Percentiles rank a stretch among this genome's conserved stretches.
phyloP scores from a whole-genome alignment of 1,284 basidiomycete species.

The Trichosporon sp. region DNA sequence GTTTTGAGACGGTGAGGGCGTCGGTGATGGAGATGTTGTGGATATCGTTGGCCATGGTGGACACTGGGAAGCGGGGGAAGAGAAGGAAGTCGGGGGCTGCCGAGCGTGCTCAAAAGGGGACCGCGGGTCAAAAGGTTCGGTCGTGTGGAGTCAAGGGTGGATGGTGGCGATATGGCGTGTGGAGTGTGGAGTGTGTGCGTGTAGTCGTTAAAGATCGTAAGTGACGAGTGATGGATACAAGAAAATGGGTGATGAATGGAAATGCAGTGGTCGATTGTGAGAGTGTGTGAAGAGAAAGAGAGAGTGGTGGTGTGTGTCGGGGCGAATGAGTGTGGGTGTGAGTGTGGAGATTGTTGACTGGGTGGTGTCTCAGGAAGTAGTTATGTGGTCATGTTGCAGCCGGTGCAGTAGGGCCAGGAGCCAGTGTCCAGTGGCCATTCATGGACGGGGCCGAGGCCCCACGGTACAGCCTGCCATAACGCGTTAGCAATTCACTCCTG shows the following conservation, averaged over 20 bases:
- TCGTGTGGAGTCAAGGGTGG: not conserved
- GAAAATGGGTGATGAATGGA: not conserved
- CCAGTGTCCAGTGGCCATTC: not conserved
- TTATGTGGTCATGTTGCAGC: not conserved
- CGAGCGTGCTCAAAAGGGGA: not conserved
- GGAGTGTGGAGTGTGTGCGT: not conserved
- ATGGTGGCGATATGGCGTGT: not conserved
- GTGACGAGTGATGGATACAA: not conserved
- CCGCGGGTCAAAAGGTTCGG: not conserved
- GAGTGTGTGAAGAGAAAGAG: conserved; percentile 3
- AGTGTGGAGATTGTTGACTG: not conserved
- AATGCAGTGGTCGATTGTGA: conserved; percentile 9
- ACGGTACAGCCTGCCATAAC: not conserved
- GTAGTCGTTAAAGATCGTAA: not conserved
- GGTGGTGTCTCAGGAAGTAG: not conserved
- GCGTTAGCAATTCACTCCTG: conserved; percentile 6
- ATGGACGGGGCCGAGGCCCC: not conserved
- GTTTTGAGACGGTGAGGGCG: conserved; percentile 50
- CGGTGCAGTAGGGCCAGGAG: not conserved
- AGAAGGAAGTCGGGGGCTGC: too few relatives aligned
- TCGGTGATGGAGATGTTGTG: conserved; percentile 54
- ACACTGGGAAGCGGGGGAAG: not conserved
- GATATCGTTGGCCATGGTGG: conserved; percentile 50
- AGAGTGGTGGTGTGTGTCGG: too few relatives aligned
- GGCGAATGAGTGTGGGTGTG: not conserved